A percentile compares a stretch with the other conserved stretches of the same genome.
Conservation (phyloP, 139 green algal species). For the Chlamydomonas eustigma region DNA sequence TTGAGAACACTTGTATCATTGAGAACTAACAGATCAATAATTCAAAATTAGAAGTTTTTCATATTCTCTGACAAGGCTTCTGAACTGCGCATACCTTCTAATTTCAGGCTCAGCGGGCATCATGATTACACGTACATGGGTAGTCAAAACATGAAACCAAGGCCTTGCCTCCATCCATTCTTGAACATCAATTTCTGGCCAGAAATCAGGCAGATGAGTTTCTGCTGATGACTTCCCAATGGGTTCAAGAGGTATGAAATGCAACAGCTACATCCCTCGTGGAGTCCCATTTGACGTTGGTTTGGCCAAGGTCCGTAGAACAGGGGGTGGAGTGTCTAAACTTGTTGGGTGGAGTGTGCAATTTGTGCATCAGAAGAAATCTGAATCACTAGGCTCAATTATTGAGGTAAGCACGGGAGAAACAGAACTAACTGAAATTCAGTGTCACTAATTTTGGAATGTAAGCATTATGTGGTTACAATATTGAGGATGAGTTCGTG, state of each 20-base stretch:
- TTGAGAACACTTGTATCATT: no score
- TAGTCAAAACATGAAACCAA: not conserved
- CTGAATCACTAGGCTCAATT: not conserved
- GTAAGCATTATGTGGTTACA: no score
- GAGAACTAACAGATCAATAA: no score
- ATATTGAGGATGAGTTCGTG: no score
- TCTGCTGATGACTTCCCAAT: not conserved
- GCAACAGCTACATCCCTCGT: not conserved
- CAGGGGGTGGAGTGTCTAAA: not conserved
- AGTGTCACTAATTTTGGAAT: not conserved
- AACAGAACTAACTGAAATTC: not conserved
- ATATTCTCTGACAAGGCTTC: no score
- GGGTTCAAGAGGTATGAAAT: not conserved
- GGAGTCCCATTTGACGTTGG: not conserved
- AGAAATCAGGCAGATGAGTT: not conserved
- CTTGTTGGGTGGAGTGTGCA: not conserved
- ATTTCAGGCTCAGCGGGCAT: no score
- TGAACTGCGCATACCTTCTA: no score
- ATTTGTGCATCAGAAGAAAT: not conserved
- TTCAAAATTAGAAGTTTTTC: no score
- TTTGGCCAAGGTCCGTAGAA: conserved; percentile 1
- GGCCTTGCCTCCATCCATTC: not conserved
- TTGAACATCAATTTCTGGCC: not conserved
- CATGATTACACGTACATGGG: not conserved
- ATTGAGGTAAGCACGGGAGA: not conserved